A percentile compares a stretch with the other conserved stretches of the same genome.
Evolutionary conservation across 306 rosid genomes (phyloP).

Genomic region (Cicer bijugum): DNA sequence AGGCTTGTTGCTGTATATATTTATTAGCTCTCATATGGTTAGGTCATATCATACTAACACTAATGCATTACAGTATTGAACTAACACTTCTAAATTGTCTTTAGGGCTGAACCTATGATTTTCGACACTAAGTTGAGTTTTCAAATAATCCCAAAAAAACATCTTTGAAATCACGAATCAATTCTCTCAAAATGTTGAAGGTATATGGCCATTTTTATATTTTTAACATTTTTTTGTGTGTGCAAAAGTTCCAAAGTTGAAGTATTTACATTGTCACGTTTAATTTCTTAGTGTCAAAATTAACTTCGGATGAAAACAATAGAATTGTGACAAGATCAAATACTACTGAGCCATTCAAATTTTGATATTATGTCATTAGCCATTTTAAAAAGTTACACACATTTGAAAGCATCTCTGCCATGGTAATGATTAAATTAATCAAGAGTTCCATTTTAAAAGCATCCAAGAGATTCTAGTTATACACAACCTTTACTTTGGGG

Average conservation of each 20-base stretch:
- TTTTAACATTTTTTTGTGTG: neutral
- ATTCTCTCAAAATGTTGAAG: neutral
- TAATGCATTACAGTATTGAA: constrained; percentile 12
- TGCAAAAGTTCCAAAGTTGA: neutral
- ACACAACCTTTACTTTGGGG: constrained; percentile 25
- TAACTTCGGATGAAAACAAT: neutral
- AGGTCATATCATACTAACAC: neutral
- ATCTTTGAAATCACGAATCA: neutral
- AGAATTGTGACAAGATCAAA: neutral
- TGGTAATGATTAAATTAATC: neutral
- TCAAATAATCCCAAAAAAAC: neutral
- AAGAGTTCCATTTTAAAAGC: neutral
- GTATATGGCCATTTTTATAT: neutral
- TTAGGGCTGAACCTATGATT: neutral
- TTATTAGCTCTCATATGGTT: constrained; percentile 16
- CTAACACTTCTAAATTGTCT: neutral
- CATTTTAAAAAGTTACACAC: neutral
- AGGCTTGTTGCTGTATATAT: constrained; percentile 17
- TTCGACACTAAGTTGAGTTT: constrained; percentile 18
- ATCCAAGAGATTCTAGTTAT: constrained; percentile 10
- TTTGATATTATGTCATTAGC: neutral
- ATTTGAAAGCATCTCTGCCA: neutral
- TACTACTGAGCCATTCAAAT: neutral
- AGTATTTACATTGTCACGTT: neutral
- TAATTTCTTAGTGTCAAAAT: neutral